Evolutionary conservation across 805 yeast species (phyloP), one percentile per base, ranked within the genome.

Genomic region (Yarrowia phangngaensis): DNA sequence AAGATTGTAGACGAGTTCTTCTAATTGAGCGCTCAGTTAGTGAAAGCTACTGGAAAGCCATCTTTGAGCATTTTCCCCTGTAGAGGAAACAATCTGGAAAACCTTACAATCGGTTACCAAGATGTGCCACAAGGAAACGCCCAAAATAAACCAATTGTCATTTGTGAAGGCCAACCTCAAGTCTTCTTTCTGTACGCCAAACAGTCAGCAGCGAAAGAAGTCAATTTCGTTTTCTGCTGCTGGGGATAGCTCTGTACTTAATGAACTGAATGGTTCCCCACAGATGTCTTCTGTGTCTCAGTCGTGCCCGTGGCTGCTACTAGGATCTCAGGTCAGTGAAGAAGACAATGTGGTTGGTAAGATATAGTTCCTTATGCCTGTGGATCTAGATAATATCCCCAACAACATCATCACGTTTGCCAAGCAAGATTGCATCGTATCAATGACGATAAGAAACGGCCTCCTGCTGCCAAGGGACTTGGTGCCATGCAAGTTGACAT

Each of bases 381-480:
- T 92, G 36, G 97, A 92, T 64, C 71, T 41, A 16, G 74, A 80
- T 12, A 75, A 79, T 34, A 75, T 84, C 23, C 74, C 86, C 34
- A 88, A 87, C 16, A 76, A 74, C 16, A 57, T 84, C 13, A 74
- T 90, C 30, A 67, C 72, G 2, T 78, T 92, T 57, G 74, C 73
- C 23, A 69, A 74, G 23, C 78, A 76, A 56, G 68, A 77, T 11
- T 80, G 84, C 63, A 69, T 75, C 2, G 74, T 87, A 1, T 90
- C 64, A 95, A 95, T 0, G 80, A 82, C 50, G 76, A 74, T 15
- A 66, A 70, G 7, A 64, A 63, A 15, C 76, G 73, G 55, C 94
- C 95, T 8, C 72, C 73, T 0, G 65, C 70, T 34, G 95, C 95
- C 4, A 84, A 84, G 57, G 97, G 95, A 0, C 71, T 92, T 90